Evolutionary conservation across 2,329 filamentous ascomycete species (phyloP).

Genomic region (Rhinocladiella similis): DNA sequence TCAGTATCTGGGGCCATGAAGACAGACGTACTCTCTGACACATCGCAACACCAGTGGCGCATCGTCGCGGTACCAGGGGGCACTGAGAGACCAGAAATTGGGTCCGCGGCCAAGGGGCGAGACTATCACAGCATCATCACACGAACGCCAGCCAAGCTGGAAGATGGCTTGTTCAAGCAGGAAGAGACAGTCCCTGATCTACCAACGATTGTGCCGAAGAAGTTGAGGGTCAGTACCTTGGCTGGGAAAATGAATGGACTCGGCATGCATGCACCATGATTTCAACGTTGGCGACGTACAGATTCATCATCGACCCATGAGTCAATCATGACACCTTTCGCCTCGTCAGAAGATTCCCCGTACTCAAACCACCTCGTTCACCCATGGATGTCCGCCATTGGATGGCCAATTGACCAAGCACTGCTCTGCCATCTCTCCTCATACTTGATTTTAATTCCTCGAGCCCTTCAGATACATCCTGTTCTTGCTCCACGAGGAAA

Average conservation of each 20-base stretch:
- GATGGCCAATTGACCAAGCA: conserved; percentile 79
- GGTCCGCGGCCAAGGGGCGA: conserved; percentile 36
- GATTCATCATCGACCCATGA: background rate
- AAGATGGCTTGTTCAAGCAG: conserved; percentile 61
- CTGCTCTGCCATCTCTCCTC: conserved; percentile 49
- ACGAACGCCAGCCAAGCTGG: conserved; percentile 76
- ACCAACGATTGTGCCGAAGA: conserved; percentile 13
- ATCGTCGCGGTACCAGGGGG: conserved; percentile 60
- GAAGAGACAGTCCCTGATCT: conserved; percentile 22
- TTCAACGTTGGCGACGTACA: background rate
- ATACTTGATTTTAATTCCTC: conserved; percentile 52
- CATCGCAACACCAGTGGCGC: conserved; percentile 64
- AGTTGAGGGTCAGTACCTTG: conserved; percentile 11
- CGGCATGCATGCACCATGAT: conserved; percentile 27
- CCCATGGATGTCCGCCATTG: conserved; percentile 91
- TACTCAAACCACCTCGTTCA: conserved; percentile 81
- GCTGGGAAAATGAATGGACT: conserved; percentile 26
- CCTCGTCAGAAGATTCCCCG: conserved; percentile 68
- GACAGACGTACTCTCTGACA: conserved; percentile 62
- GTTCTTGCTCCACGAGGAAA: conserved; percentile 60
- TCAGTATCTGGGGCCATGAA: conserved; percentile 36
- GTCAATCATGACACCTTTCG: conserved; percentile 29
- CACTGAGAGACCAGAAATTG: conserved; percentile 40
- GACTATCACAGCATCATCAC: conserved; percentile 63
- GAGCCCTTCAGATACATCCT: conserved; percentile 44